Conservation (phyloP, 306 rosid genomes). For the Chamaecrista fasciculata region DNA sequence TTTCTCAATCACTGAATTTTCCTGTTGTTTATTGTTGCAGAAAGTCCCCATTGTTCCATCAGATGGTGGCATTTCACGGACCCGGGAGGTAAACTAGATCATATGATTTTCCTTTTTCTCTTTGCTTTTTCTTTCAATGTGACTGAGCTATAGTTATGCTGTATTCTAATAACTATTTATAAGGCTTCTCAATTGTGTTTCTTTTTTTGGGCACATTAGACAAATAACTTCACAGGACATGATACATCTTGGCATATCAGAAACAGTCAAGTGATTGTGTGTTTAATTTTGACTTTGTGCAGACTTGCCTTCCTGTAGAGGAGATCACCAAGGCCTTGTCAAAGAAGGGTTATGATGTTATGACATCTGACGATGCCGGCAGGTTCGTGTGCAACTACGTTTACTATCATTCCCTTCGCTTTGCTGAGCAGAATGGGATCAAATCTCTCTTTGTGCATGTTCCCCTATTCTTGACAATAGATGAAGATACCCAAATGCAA, state of each 20-base stretch:
- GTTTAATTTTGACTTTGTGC: slow-evolving; percentile 30
- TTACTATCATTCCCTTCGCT: slow-evolving; percentile 92
- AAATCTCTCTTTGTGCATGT: slow-evolving; percentile 87
- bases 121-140: too few relatives aligned
- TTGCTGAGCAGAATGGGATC: slow-evolving; percentile 68
- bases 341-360: slow-evolving; percentile 72
- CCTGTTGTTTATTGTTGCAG: slow-evolving; percentile 49
- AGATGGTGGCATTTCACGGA: slow-evolving; percentile 64
- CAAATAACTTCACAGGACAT: neutral
- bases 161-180: neutral
- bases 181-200: neutral
- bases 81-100: slow-evolving; percentile 58
- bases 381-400: slow-evolving; percentile 97
- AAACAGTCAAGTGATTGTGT: slow-evolving; percentile 19
- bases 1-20: slow-evolving; percentile 22
- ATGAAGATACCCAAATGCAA: slow-evolving; percentile 81
- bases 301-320: slow-evolving; percentile 84
- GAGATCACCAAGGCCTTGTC: slow-evolving; percentile 74
- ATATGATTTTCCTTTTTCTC: neutral
- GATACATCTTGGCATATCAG: neutral
- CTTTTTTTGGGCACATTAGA: neutral
- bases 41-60: slow-evolving; percentile 74
- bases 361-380: slow-evolving; percentile 89
- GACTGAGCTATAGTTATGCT: too few relatives aligned
- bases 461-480: slow-evolving; percentile 84